A percentile compares a stretch with the other conserved stretches of the same genome.
These are phyloP conservation scores for Chenopodium formosanum DNA, from an alignment of 148 eudicot species.

Conservation along the genomic window DNA sequence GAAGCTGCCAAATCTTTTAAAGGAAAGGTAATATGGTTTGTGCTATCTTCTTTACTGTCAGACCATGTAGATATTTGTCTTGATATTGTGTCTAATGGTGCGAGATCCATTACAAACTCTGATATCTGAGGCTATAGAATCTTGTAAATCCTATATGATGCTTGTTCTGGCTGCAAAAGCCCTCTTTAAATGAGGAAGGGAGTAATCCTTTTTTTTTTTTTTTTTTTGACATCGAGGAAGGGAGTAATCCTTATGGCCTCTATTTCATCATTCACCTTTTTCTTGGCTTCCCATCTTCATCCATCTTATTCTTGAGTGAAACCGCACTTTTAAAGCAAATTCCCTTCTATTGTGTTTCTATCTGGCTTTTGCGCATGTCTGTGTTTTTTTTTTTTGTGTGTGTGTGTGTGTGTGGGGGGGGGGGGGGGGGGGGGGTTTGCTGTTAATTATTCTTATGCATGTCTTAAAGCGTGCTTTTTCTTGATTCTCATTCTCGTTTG, in stretches of 20 bases:
- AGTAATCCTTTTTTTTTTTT: not conserved
- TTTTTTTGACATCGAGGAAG: no score
- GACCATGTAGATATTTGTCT: not conserved
- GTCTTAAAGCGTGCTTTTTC: not conserved
- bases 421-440: not conserved
- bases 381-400: no score
- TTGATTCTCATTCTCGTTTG: not conserved
- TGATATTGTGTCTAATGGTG: not conserved
- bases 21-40: constrained; percentile 63
- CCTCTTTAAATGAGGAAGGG: no score
- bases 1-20: constrained; percentile 81
- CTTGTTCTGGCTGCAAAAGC: not conserved
- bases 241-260: not conserved
- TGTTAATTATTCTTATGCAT: not conserved
- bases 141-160: not conserved
- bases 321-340: no score
- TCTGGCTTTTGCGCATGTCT: no score
- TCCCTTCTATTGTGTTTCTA: no score
- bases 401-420: no score
- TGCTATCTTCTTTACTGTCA: constrained; percentile 1
- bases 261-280: not conserved
- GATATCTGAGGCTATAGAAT: not conserved
- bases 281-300: not conserved
- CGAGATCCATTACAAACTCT: not conserved
- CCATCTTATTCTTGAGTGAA: not conserved